Percentiles rank a stretch among this genome's conserved stretches.
These are phyloP conservation scores for Starmerella tilneyi DNA, from an alignment of 805 yeast species.

Conservation along the genomic window DNA sequence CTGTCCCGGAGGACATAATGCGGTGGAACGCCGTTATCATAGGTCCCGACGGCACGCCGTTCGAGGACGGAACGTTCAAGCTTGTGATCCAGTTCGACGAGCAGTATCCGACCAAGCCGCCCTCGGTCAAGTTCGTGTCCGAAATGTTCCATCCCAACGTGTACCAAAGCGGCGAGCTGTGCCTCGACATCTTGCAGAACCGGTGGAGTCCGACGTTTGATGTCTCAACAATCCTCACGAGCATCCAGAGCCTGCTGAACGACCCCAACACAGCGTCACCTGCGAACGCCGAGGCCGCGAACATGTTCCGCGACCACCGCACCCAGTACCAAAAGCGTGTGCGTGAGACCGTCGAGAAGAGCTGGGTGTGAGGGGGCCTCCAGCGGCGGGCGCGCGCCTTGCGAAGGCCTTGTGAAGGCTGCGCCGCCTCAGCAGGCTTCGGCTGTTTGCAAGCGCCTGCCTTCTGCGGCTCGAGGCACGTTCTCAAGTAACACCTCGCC, in stretches of 20 bases:
- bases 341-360: constrained; percentile 75
- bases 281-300: constrained; percentile 96
- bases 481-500: too few species aligned
- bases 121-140: constrained; percentile 77
- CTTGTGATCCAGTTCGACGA: constrained; percentile 82
- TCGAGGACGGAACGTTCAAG: constrained; percentile 94
- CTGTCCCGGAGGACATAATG: constrained; percentile 94
- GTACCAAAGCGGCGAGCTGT: constrained; percentile 87
- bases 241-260: constrained; percentile 74
- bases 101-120: constrained; percentile 96
- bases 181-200: constrained; percentile 90
- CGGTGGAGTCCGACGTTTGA: constrained; percentile 99
- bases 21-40: constrained; percentile 96
- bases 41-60: constrained; percentile 96
- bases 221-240: constrained; percentile 87
- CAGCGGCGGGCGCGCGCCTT: not conserved
- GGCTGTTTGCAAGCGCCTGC: too few species aligned
- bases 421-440: too few species aligned
- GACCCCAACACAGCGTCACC: constrained; percentile 96
- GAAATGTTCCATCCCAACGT: constrained; percentile 98
- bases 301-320: constrained; percentile 86
- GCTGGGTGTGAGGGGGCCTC: constrained; percentile 21
- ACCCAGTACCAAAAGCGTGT: constrained; percentile 86
- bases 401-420: too few species aligned
- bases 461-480: too few species aligned